Evolutionary conservation across 345 rosid species (phyloP).

Genomic region (Hevea brasiliensis): DNA sequence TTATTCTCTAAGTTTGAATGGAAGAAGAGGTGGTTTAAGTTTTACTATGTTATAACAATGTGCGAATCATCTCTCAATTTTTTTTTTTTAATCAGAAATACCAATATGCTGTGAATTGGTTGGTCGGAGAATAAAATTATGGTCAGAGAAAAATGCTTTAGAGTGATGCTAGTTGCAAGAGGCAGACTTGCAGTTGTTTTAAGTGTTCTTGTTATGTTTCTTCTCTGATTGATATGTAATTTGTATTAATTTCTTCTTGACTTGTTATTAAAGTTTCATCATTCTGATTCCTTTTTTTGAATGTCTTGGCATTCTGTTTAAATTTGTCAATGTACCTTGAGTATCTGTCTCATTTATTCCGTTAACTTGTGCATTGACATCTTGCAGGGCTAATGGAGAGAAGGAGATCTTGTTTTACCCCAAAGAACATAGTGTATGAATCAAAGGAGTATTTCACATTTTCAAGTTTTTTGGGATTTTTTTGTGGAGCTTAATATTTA

Average conservation of each 20-base stretch:
- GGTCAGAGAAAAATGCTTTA: not conserved
- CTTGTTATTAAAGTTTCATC: not conserved
- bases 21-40: no score
- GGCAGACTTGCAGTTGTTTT: not conserved
- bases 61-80: no score
- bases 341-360: conserved; percentile 21
- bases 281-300: not conserved
- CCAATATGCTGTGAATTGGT: not conserved
- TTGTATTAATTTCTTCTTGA: not conserved
- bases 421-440: conserved; percentile 64
- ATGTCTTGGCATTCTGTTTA: no score
- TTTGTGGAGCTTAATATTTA: conserved; percentile 3
- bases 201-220: not conserved
- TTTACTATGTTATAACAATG: no score
- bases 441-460: conserved; percentile 12
- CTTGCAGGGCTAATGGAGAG: conserved; percentile 58
- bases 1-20: no score
- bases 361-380: conserved; percentile 18
- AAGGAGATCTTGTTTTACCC: conserved; percentile 87
- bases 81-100: no score
- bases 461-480: conserved; percentile 12
- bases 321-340: no score
- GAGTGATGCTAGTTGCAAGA: not conserved
- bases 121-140: not conserved
- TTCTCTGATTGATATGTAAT: not conserved